Evolutionary conservation across 352 stramenopile genomes (phyloP).

Genomic region (Phytophthora pluvialis): DNA sequence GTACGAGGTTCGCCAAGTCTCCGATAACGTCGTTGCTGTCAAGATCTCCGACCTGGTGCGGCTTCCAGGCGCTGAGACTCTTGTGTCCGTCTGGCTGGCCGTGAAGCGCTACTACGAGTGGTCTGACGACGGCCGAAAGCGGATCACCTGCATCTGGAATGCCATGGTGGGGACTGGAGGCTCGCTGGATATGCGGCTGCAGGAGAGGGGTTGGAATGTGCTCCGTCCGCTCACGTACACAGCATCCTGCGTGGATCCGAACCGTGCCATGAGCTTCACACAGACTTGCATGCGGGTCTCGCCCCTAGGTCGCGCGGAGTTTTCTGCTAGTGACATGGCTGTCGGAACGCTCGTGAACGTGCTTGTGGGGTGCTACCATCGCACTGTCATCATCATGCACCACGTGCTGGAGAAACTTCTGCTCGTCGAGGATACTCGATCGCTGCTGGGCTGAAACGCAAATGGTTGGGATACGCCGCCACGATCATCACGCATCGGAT

Average conservation of each 20-base stretch:
- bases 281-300: conserved; percentile 38
- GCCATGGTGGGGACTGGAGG: conserved; percentile 44
- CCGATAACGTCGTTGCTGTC: conserved; percentile 23
- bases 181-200: conserved; percentile 34
- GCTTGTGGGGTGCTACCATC: conserved; percentile 40
- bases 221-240: conserved; percentile 29
- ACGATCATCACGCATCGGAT: conserved; percentile 13
- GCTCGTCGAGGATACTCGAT: conserved; percentile 35
- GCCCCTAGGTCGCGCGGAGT: conserved; percentile 18
- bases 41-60: too few relatives aligned
- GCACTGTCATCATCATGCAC: conserved; percentile 38
- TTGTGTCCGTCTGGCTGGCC: conserved; percentile 37
- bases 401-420: conserved; percentile 39
- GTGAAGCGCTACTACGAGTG: too few relatives aligned
- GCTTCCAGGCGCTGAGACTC: conserved; percentile 31
- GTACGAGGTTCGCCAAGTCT: too few relatives aligned
- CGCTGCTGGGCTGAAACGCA: conserved; percentile 30
- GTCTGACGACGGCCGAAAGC: conserved; percentile 22
- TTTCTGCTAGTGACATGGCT: conserved; percentile 28
- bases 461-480: conserved; percentile 14
- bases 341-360: conserved; percentile 37
- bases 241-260: conserved; percentile 15
- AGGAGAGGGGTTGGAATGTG: conserved; percentile 43
- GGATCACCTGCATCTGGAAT: too few relatives aligned
- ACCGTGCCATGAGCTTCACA: conserved; percentile 34